Percentiles rank a stretch among this genome's conserved stretches.
Evolutionary conservation across 2,329 filamentous ascomycete species (phyloP).

Genomic region (Fusarium sp.): DNA sequence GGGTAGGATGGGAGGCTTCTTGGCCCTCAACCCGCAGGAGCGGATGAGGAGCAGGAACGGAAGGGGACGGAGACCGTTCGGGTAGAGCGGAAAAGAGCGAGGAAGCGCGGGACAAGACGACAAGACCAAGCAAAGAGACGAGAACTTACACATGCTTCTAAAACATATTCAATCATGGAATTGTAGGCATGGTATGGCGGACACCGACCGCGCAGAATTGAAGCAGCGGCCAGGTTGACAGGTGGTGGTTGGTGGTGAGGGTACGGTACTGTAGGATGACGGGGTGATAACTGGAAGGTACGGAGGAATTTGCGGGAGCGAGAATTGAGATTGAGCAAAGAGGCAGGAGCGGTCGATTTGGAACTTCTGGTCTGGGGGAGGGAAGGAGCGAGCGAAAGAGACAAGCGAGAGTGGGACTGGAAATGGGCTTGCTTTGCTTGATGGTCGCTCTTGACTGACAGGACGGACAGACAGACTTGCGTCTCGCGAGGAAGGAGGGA

Average conservation of each 20-base stretch:
- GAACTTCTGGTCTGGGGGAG: slow-evolving; percentile 22
- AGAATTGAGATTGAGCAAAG: slow-evolving; percentile 34
- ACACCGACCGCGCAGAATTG: slow-evolving; percentile 44
- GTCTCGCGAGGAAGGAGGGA: neutral
- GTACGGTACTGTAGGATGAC: neutral
- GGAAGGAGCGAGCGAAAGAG: slow-evolving; percentile 34
- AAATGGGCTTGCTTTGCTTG: slow-evolving; percentile 23
- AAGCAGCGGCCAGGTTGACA: slow-evolving; percentile 33
- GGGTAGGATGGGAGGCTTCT: slow-evolving; percentile 42
- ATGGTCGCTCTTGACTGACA: slow-evolving; percentile 5
- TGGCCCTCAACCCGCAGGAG: slow-evolving; percentile 39
- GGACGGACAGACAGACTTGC: neutral
- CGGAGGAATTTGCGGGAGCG: slow-evolving; percentile 16
- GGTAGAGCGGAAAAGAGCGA: slow-evolving; percentile 18
- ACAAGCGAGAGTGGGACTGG: slow-evolving; percentile 39
- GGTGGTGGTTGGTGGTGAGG: slow-evolving; percentile 4
- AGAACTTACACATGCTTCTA: slow-evolving; percentile 55
- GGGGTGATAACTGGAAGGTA: neutral
- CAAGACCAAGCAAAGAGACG: slow-evolving; percentile 8
- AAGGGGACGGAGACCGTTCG: slow-evolving; percentile 20
- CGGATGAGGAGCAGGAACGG: slow-evolving; percentile 23
- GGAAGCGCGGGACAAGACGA: slow-evolving; percentile 6
- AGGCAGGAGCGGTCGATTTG: slow-evolving; percentile 32
- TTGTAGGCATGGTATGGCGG: slow-evolving; percentile 47
- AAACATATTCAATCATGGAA: slow-evolving; percentile 51